Conservation (phyloP, 257 asterid genomes). For the Nicotiana undulata region DNA sequence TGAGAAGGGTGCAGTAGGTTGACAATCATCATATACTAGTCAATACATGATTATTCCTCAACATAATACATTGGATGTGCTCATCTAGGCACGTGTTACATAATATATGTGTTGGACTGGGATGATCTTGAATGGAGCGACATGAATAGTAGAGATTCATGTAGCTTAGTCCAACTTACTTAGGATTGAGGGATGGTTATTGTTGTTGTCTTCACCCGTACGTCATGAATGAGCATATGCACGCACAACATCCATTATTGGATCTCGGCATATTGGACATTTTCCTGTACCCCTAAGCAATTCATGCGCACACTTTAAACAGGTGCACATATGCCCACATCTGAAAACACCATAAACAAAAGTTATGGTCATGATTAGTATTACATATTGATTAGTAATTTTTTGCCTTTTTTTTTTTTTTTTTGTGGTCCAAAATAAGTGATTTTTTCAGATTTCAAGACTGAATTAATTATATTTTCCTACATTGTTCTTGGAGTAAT, state of each 20-base stretch:
- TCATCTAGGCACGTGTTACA: background rate
- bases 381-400: background rate
- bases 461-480: too few species aligned
- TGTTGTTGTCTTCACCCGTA: background rate
- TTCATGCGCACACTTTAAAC: conserved; percentile 65
- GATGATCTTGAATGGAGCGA: background rate
- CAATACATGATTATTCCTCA: background rate
- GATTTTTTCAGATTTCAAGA: too few species aligned
- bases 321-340: conserved; percentile 96
- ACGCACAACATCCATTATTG: conserved; percentile 62
- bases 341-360: conserved; percentile 18
- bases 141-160: background rate
- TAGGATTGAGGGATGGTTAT: background rate
- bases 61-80: background rate
- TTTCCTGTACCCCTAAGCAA: conserved; percentile 52
- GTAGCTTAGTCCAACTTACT: background rate
- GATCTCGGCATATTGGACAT: conserved; percentile 76
- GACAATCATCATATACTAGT: background rate
- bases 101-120: background rate
- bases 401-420: too few species aligned
- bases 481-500: too few species aligned
- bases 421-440: too few species aligned
- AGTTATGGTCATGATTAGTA: background rate
- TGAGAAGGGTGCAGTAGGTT: background rate
- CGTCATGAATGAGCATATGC: conserved; percentile 28